phyloP scores from a whole-genome alignment of 495 filamentous ascomycete genomes.

The Aspergillus conjunctus region DNA sequence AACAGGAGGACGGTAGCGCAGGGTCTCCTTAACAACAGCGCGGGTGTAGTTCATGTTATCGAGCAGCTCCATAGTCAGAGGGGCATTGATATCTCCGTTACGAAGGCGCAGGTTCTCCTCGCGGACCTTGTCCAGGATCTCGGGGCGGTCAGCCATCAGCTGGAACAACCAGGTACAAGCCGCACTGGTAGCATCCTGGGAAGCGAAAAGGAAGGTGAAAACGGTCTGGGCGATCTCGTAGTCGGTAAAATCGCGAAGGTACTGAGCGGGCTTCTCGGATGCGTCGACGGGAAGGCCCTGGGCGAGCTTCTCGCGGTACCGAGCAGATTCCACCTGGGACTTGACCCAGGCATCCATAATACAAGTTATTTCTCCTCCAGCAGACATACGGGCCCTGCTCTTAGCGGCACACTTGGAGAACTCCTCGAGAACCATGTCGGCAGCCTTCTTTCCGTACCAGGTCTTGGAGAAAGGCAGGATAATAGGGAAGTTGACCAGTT shows the following conservation, averaged over 20 bases:
- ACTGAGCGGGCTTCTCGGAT: conserved; percentile 74
- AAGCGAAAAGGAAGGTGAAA: conserved; percentile 98
- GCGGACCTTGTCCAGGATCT: conserved; percentile 84
- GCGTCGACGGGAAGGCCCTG: conserved; percentile 67
- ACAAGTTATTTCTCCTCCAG: conserved; percentile 82
- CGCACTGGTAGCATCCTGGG: conserved; percentile 93
- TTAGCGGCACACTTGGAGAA: conserved; percentile 92
- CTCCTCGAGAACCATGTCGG: conserved; percentile 87
- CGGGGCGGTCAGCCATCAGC: conserved; percentile 89
- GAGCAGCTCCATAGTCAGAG: conserved; percentile 77
- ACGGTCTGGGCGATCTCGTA: conserved; percentile 93
- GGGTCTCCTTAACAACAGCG: conserved; percentile 88
- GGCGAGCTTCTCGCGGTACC: conserved; percentile 71
- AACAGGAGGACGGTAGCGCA: conserved; percentile 95
- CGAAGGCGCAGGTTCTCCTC: conserved; percentile 85
- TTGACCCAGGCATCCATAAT: conserved; percentile 96
- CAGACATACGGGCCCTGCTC: conserved; percentile 88
- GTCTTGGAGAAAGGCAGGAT: conserved; percentile 95
- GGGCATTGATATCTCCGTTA: conserved; percentile 71
- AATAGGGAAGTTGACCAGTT: conserved; percentile 98
- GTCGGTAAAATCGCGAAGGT: conserved; percentile 86
- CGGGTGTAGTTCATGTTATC: conserved; percentile 90
- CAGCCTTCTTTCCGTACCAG: conserved; percentile 96
- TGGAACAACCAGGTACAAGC: conserved; percentile 96
- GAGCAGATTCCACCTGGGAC: conserved; percentile 78